Evolutionary conservation across 108 stramenopile genomes (phyloP).

Genomic region (Tribonema minus): DNA sequence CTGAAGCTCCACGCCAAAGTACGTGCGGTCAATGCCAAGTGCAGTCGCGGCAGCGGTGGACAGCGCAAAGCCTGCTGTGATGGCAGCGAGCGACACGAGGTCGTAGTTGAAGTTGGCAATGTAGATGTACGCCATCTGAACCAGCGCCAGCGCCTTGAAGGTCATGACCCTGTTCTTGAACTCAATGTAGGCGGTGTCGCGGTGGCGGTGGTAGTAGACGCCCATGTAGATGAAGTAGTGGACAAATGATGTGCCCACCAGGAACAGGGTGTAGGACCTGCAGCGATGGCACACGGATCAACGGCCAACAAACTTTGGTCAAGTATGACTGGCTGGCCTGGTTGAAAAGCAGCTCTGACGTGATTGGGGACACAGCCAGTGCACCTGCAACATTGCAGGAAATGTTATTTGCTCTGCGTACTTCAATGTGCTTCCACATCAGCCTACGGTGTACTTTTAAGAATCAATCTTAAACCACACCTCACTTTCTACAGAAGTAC

Average conservation of each 20-base stretch:
- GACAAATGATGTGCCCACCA: conserved; percentile 34
- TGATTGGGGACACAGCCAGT: too few species aligned
- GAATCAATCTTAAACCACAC: too few species aligned
- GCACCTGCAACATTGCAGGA: too few species aligned
- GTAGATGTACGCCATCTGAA: conserved; percentile 21
- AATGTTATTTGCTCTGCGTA: too few species aligned
- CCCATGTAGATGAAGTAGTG: conserved; percentile 42
- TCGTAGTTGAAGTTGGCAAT: background rate
- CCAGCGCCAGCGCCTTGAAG: conserved; percentile 40
- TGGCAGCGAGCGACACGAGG: conserved; percentile 6
- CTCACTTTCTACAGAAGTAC: too few species aligned
- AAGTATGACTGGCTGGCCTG: too few species aligned
- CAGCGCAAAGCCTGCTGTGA: conserved; percentile 21
- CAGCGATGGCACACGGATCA: too few species aligned
- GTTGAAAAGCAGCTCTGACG: too few species aligned
- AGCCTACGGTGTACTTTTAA: too few species aligned
- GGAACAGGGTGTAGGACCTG: conserved; percentile 26
- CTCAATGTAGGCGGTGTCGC: conserved; percentile 21
- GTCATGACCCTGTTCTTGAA: conserved; percentile 50
- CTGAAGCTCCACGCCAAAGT: conserved; percentile 49
- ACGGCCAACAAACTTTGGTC: too few species aligned
- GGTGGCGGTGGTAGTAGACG: conserved; percentile 36
- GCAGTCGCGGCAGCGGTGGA: conserved; percentile 19
- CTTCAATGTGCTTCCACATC: too few species aligned
- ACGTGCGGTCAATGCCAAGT: conserved; percentile 46